phyloP scores from a whole-genome alignment of 2,329 filamentous ascomycete species.

The Daldinia eschscholtzii region DNA sequence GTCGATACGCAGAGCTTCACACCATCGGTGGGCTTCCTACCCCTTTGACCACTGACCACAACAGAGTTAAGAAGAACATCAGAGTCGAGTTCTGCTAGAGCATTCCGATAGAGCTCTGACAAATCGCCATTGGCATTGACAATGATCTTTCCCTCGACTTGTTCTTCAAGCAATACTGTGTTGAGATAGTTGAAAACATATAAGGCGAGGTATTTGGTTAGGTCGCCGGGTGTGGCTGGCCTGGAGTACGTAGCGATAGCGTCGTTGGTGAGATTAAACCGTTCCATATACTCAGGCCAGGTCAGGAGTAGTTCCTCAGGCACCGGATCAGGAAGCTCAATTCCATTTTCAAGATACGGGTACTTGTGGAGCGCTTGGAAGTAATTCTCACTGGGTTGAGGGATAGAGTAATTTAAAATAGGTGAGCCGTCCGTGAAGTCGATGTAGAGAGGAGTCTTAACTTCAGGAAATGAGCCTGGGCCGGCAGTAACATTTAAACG shows the following conservation, averaged over 20 bases:
- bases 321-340: slow-evolving; percentile 34
- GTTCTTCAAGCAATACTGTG: slow-evolving; percentile 28
- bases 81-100: slow-evolving; percentile 49
- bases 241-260: slow-evolving; percentile 33
- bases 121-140: slow-evolving; percentile 43
- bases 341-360: slow-evolving; percentile 33
- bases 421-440: slow-evolving; percentile 35
- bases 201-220: slow-evolving; percentile 33
- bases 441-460: slow-evolving; percentile 26
- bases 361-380: slow-evolving; percentile 37
- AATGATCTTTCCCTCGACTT: slow-evolving; percentile 22
- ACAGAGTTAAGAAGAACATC: slow-evolving; percentile 37
- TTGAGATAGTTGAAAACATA: slow-evolving; percentile 38
- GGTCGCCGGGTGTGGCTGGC: slow-evolving; percentile 31
- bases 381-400: slow-evolving; percentile 27
- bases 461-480: slow-evolving; percentile 6
- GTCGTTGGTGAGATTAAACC: slow-evolving; percentile 36
- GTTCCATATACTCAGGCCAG: slow-evolving; percentile 30
- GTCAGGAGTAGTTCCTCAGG: slow-evolving; percentile 40
- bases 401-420: slow-evolving; percentile 25
- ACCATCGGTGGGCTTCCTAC: slow-evolving; percentile 23
- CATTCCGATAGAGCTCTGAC: slow-evolving; percentile 52
- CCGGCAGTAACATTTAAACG: slow-evolving; percentile 59
- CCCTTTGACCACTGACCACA: slow-evolving; percentile 25
- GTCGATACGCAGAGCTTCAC: slow-evolving; percentile 34